These are phyloP conservation scores for Fusarium citri DNA, from an alignment of 2,329 filamentous ascomycete species.

Conservation along the genomic window DNA sequence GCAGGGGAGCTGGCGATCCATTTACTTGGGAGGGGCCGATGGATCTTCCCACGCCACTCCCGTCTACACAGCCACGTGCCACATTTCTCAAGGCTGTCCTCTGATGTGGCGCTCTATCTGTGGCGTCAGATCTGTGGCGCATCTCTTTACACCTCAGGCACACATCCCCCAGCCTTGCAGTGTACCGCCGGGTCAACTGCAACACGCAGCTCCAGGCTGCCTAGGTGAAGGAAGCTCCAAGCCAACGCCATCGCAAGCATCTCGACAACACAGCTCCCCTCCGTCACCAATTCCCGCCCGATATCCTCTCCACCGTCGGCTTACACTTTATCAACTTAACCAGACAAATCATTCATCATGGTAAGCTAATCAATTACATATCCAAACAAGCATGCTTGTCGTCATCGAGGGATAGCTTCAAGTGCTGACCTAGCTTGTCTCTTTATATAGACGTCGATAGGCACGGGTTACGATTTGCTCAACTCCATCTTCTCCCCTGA, in stretches of 20 bases:
- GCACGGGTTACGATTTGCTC: slow-evolving; percentile 98
- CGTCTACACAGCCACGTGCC: slow-evolving; percentile 37
- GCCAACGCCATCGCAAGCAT: slow-evolving; percentile 44
- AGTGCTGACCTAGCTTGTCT: slow-evolving; percentile 40
- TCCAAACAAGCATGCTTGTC: slow-evolving; percentile 25
- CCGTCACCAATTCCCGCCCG: slow-evolving; percentile 23
- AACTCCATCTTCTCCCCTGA: slow-evolving; percentile 99
- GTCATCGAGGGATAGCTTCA: slow-evolving; percentile 43
- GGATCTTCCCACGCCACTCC: slow-evolving; percentile 40
- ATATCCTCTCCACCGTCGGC: slow-evolving; percentile 8
- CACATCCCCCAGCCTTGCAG: slow-evolving; percentile 43
- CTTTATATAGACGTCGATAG: slow-evolving; percentile 90
- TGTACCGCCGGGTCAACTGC: slow-evolving; percentile 35
- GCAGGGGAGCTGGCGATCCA: slow-evolving; percentile 33
- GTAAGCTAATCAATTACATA: slow-evolving; percentile 43
- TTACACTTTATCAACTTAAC: slow-evolving; percentile 14
- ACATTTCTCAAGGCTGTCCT: slow-evolving; percentile 13
- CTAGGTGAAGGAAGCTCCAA: slow-evolving; percentile 54
- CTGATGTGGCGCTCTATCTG: background rate
- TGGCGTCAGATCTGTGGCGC: slow-evolving; percentile 7
- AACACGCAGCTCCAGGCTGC: slow-evolving; percentile 60
- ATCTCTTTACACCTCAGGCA: slow-evolving; percentile 49
- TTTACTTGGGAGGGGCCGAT: slow-evolving; percentile 11
- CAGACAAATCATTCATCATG: slow-evolving; percentile 47
- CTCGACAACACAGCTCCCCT: slow-evolving; percentile 32